Evolutionary conservation across 1,139 yeast species (phyloP).

Genomic region (Debaryomyces fabryi): DNA sequence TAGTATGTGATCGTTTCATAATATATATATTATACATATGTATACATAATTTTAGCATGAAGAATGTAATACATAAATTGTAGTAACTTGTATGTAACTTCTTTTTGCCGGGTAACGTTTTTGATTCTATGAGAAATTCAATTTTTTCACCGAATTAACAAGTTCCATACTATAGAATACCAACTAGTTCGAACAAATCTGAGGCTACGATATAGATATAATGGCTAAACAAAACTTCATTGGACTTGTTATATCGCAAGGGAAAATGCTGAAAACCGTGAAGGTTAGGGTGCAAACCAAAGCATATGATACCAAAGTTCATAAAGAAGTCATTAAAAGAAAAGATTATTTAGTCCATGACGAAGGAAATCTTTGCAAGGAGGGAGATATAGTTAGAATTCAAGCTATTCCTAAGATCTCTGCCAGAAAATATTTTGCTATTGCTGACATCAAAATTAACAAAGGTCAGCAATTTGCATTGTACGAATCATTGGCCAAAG

Average conservation of each 20-base stretch:
- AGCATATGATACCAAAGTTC: constrained; percentile 67
- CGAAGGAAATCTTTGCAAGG: constrained; percentile 87
- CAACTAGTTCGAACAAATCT: not conserved
- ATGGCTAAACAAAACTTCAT: constrained; percentile 92
- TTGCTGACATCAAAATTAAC: constrained; percentile 87
- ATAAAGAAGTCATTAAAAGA: constrained; percentile 75
- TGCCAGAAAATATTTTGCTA: constrained; percentile 83
- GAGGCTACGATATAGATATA: not conserved
- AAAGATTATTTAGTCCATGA: constrained; percentile 92
- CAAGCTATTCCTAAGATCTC: constrained; percentile 88
- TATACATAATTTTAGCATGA: too few species aligned
- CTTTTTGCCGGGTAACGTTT: constrained; percentile 3
- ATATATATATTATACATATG: too few species aligned
- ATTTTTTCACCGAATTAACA: constrained; percentile 6
- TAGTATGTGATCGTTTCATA: not conserved
- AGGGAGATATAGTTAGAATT: constrained; percentile 93
- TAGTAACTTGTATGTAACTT: not conserved
- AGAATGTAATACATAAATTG: too few species aligned
- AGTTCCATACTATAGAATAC: not conserved
- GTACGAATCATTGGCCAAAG: constrained; percentile 74
- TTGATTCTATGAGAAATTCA: constrained; percentile 1
- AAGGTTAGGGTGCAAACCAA: constrained; percentile 85
- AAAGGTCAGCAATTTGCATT: constrained; percentile 90
- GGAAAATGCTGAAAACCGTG: constrained; percentile 93
- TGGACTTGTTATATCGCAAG: constrained; percentile 93